Percentiles rank a stretch among this genome's conserved stretches.
Conservation (phyloP, 208 protist genomes). For the Paratrypanosoma confusum region DNA sequence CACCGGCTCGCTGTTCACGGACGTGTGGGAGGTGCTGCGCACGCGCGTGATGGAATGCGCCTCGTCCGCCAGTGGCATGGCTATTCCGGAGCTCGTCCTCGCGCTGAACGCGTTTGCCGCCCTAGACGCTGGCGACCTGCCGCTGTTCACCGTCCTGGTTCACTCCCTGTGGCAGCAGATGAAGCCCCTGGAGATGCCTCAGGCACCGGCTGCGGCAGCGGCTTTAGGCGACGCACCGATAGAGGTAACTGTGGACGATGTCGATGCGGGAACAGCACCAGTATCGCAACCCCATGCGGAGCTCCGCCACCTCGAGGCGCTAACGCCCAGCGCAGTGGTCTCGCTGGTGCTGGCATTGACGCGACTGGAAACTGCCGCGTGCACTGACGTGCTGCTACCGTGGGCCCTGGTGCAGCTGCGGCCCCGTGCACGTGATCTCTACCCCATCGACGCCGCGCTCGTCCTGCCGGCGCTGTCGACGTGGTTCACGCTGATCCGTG, state of each 20-base stretch:
- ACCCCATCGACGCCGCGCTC: constrained; percentile 62
- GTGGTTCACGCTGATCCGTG: constrained; percentile 14
- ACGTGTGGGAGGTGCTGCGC: constrained; percentile 72
- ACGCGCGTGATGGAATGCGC: constrained; percentile 29
- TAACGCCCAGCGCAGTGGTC: constrained; percentile 57
- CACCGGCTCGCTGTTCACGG: constrained; percentile 42
- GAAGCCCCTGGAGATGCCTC: too few species aligned
- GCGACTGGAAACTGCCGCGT: constrained; percentile 9
- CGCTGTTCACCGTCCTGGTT: constrained; percentile 45
- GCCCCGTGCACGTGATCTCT: constrained; percentile 24
- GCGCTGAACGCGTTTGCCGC: constrained; percentile 62
- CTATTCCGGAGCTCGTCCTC: constrained; percentile 18
- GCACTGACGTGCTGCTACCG: constrained; percentile 24
- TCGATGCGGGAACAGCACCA: too few species aligned
- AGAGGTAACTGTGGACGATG: too few species aligned
- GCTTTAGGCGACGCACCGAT: too few species aligned
- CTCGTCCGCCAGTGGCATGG: constrained; percentile 8
- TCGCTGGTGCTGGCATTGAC: constrained; percentile 22
- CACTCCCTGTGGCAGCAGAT: constrained; percentile 45
- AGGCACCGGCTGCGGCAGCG: too few species aligned
- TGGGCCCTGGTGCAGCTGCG: constrained; percentile 40
- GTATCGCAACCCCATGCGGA: too few species aligned
- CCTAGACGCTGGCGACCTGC: constrained; percentile 48
- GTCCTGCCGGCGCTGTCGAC: constrained; percentile 31
- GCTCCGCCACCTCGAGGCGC: too few species aligned